phyloP scores from a whole-genome alignment of 306 rosid genomes.

The Prunus fruticosa region DNA sequence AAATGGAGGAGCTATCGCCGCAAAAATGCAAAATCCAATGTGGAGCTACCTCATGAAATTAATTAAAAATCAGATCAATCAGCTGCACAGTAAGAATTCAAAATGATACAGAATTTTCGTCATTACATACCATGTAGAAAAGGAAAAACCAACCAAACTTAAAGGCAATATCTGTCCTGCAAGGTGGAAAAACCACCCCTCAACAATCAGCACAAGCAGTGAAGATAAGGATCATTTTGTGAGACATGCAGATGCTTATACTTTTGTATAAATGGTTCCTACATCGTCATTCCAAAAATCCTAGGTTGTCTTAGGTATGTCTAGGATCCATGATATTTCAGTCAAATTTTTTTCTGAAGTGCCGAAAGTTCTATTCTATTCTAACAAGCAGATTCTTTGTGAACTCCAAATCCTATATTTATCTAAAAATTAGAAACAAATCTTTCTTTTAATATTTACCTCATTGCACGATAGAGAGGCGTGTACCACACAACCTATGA shows the following conservation, averaged over 20 bases:
- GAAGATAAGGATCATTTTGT: neutral
- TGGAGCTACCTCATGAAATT: constrained; percentile 62
- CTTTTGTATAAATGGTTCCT: neutral
- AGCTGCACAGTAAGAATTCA: constrained; percentile 3
- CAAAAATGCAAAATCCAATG: constrained; percentile 78
- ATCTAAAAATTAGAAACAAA: neutral
- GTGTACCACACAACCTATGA: constrained; percentile 94
- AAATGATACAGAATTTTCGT: neutral
- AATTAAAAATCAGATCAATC: constrained; percentile 28
- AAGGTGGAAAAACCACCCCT: constrained; percentile 25
- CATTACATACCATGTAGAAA: constrained; percentile 71
- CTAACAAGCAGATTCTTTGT: neutral
- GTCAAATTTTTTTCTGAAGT: neutral
- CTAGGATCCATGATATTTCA: neutral
- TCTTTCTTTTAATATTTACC: constrained; percentile 33
- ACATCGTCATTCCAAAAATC: too few relatives aligned
- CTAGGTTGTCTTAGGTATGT: neutral
- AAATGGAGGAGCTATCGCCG: constrained; percentile 95
- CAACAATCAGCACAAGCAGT: constrained; percentile 16
- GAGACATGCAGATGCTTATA: neutral
- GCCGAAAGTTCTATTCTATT: neutral
- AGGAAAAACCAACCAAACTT: constrained; percentile 88
- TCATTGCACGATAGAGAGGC: constrained; percentile 98
- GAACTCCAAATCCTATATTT: neutral
- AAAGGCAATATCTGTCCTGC: constrained; percentile 89